Base-by-base conservation (phyloP, 768 basidiomycete genomes). In the Agaricus subrufescens region DNA sequence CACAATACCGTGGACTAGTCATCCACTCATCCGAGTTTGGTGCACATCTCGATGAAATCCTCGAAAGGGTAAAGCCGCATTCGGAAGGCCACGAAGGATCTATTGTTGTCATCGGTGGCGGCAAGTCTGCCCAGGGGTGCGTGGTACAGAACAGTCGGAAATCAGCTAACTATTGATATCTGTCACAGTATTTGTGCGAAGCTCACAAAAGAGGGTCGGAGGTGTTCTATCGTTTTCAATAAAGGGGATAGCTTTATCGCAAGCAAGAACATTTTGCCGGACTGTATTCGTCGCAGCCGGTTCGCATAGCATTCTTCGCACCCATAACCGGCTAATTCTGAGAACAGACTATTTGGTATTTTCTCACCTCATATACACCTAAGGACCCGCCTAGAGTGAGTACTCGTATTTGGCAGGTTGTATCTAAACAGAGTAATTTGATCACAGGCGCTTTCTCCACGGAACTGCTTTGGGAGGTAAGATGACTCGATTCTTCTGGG, bases 71-170 rank as follows among this genome's bases (percentile, higher is more conserved):
- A 14, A 67, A 65, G 34, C 57, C 67, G 46, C n/a, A 50, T 23
- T 53, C 52, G 10, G 52, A 67, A 60, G 39, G 56, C 52, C 45
- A 61, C 0, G 54, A 57, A 8, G 56, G 45, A 0, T 64, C 72
- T 0, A 69, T 80, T 5, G 70, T 85, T 0, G 71, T 87, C 1
- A 67, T 86, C 1, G 86, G 86, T 3, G 82, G 85, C 23, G 86
- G 86, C 3, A 87, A 81, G 63, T 87, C 86, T 3, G 83, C 83
- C 0, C 81, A 83, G 69, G 86, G 87, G 75, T 73, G 59, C 50
- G 71, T 65, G 30, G 9, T 42, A 15, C 27, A n/a, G 11, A 15
- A 26, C 42, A 39, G 6, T 9, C 12, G 42, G 25, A 7, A 29
- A 19, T 2, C 29, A 14, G 19, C 26, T 25, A 8, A 44, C 5